phyloP scores from a whole-genome alignment of 306 rosid species.

The Mucuna pruriens region DNA sequence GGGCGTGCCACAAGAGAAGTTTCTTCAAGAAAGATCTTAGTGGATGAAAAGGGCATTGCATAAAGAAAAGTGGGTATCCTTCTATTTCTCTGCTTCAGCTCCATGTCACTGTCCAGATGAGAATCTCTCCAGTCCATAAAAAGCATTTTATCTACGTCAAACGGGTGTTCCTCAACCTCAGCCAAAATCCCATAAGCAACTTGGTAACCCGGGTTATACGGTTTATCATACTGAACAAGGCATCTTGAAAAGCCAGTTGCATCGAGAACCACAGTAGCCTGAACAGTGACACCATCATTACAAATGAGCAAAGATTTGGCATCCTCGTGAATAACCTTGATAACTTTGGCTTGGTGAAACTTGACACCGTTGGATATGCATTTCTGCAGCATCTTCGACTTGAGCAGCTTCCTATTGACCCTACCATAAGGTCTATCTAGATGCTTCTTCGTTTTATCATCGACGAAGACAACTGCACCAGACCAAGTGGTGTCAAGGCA shows the following conservation, averaged over 20 bases:
- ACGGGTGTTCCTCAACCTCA: slow-evolving; percentile 93
- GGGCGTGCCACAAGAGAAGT: slow-evolving; percentile 97
- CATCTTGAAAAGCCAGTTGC: slow-evolving; percentile 97
- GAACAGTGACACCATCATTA: slow-evolving; percentile 87
- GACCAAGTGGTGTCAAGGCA: slow-evolving; percentile 98
- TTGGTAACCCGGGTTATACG: slow-evolving; percentile 96
- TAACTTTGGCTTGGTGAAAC: slow-evolving; percentile 92
- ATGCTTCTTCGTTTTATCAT: slow-evolving; percentile 68
- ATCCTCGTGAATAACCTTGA: slow-evolving; percentile 86
- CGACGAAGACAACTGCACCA: slow-evolving; percentile 83
- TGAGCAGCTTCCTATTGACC: slow-evolving; percentile 90
- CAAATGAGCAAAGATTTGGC: slow-evolving; percentile 77
- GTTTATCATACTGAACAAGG: slow-evolving; percentile 90
- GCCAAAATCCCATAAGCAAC: slow-evolving; percentile 98
- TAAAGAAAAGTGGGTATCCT: slow-evolving; percentile 87
- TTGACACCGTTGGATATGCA: slow-evolving; percentile 87
- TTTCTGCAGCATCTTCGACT: slow-evolving; percentile 90
- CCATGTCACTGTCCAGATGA: slow-evolving; percentile 57
- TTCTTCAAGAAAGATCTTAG: slow-evolving; percentile 90
- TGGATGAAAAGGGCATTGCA: slow-evolving; percentile 97
- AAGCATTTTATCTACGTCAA: slow-evolving; percentile 90
- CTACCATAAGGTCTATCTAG: slow-evolving; percentile 91
- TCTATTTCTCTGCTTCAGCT: slow-evolving; percentile 77
- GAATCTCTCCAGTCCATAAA: slow-evolving; percentile 99
- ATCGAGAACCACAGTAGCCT: slow-evolving; percentile 92